Percentiles rank a stretch among this genome's conserved stretches.
Evolutionary conservation across 2,329 filamentous ascomycete species (phyloP).

Genomic region (Blumeria graminis): DNA sequence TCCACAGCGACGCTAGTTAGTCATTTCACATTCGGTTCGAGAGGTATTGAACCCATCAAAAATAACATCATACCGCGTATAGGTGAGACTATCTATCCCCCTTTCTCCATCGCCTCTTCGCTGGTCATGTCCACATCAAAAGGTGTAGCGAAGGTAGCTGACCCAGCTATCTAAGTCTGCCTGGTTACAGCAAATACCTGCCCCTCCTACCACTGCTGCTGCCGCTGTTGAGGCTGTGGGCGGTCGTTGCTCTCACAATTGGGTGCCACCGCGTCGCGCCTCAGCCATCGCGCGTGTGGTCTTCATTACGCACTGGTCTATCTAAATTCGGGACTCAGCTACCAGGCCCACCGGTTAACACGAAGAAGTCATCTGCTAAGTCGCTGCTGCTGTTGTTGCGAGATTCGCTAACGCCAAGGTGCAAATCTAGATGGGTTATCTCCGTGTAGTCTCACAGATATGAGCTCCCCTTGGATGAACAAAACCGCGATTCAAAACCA

Average conservation of each 20-base stretch:
- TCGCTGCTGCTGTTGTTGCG: background rate
- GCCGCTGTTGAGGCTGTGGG: slow-evolving; percentile 6
- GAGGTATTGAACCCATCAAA: background rate
- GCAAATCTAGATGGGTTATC: slow-evolving; percentile 15
- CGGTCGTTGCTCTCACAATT: slow-evolving; percentile 6
- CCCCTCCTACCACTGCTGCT: background rate
- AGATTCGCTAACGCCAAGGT: slow-evolving; percentile 11
- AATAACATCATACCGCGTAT: slow-evolving; percentile 9
- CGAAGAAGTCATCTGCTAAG: slow-evolving; percentile 6
- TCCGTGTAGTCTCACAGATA: slow-evolving; percentile 25
- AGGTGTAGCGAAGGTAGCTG: background rate
- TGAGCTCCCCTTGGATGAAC: slow-evolving; percentile 47
- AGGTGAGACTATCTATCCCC: slow-evolving; percentile 16
- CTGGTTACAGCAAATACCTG: background rate
- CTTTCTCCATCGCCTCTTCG: slow-evolving; percentile 5
- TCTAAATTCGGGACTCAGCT: slow-evolving; percentile 6
- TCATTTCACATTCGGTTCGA: slow-evolving; percentile 1
- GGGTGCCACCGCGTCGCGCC: slow-evolving; percentile 12
- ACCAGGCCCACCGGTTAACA: slow-evolving; percentile 3
- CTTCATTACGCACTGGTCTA: slow-evolving; percentile 10
- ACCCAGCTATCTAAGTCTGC: background rate
- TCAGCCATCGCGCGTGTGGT: slow-evolving; percentile 11
- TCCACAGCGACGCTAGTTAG: slow-evolving; percentile 1
- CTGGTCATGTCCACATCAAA: background rate
- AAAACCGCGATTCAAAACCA: slow-evolving; percentile 41